Evolutionary conservation across 208 protist genomes (phyloP).

Genomic region (Acanthamoeba sp.): DNA sequence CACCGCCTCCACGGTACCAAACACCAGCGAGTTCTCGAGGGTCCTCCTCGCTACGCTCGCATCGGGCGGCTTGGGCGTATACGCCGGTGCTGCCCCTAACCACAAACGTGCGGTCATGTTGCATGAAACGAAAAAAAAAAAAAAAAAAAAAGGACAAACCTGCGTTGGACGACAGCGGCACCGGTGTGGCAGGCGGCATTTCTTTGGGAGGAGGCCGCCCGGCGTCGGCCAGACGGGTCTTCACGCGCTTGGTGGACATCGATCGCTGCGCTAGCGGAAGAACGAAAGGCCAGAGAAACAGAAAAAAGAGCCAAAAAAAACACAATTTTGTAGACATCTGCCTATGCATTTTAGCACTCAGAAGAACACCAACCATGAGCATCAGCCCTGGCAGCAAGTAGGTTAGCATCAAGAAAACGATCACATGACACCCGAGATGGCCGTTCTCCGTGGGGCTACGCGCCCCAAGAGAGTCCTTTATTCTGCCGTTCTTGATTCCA

Average conservation of each 20-base stretch:
- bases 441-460: no score
- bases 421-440: no score
- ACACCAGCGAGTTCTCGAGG: constrained; percentile 41
- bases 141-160: no score
- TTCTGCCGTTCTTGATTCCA: neutral
- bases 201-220: no score
- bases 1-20: constrained; percentile 51
- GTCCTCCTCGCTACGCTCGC: neutral
- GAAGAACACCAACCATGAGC: no score
- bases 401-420: no score
- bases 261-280: neutral
- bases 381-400: no score
- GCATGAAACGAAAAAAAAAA: no score
- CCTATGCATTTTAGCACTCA: no score
- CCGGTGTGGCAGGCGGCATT: no score
- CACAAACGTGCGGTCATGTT: neutral
- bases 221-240: neutral
- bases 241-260: neutral
- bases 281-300: neutral
- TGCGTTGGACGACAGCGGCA: no score
- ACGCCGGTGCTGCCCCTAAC: neutral
- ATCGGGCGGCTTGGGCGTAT: neutral
- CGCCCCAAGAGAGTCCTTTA: neutral
- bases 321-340: neutral
- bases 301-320: neutral